Evolutionary conservation across 192 early-diverging fungal genomes (phyloP).

Genomic region (Coemansia erecta): DNA sequence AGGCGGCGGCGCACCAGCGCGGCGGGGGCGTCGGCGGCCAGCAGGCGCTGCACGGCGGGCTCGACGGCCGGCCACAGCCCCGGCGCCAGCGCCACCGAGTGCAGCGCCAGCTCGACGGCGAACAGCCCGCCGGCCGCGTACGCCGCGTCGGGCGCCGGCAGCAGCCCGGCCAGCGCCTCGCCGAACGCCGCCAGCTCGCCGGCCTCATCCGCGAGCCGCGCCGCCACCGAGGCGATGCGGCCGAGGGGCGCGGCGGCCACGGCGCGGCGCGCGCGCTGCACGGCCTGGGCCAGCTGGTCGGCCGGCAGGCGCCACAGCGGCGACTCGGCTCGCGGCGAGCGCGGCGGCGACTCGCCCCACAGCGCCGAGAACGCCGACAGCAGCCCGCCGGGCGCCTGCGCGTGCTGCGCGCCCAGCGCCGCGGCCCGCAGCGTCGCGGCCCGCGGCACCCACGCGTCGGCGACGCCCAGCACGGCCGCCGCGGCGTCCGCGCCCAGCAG

Average conservation of each 20-base stretch:
- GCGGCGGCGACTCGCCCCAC: conserved; percentile 25
- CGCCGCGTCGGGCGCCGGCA: conserved; percentile 19
- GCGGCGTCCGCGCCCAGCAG: conserved; percentile 16
- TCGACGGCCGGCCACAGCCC: conserved; percentile 63
- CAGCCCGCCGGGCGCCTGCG: conserved; percentile 28
- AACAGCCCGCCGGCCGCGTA: conserved; percentile 4
- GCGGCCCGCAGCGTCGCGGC: conserved; percentile 32
- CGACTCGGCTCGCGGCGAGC: conserved; percentile 12
- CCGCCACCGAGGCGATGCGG: conserved; percentile 9
- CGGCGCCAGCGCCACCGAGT: conserved; percentile 22
- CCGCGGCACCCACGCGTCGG: conserved; percentile 41
- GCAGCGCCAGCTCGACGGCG: conserved; percentile 45
- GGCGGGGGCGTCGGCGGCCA: conserved; percentile 64
- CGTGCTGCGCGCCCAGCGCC: conserved; percentile 19
- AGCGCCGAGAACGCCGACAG: conserved; percentile 47
- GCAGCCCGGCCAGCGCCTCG: conserved; percentile 14
- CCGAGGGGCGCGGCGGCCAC: conserved; percentile 26
- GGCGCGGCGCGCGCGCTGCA: conserved; percentile 24
- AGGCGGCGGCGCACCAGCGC: conserved; percentile 43
- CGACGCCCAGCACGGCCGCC: conserved; percentile 7
- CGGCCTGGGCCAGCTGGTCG: conserved; percentile 22
- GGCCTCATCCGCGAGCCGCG: conserved; percentile 18
- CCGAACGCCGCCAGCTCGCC: background rate
- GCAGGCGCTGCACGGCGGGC: conserved; percentile 67
- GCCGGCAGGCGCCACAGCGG: conserved; percentile 44